Evolutionary conservation across 108 stramenopile species (phyloP).

Genomic region (Skeletonema marinoi): DNA sequence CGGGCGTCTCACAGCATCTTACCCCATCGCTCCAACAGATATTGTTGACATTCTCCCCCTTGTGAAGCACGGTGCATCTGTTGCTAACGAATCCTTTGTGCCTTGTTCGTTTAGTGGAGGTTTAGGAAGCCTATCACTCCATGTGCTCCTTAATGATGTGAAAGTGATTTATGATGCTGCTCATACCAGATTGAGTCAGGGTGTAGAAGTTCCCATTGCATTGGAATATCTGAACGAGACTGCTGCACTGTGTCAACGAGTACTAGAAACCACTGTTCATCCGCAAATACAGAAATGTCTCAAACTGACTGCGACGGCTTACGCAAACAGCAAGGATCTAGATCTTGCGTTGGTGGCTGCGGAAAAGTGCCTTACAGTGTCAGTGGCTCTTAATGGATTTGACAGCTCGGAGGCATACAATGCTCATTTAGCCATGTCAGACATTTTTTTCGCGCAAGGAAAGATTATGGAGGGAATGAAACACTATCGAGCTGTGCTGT

Average conservation of each 20-base stretch:
- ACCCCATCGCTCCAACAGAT: slow-evolving; percentile 84
- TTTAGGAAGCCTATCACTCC: slow-evolving; percentile 57
- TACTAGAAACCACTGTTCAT: slow-evolving; percentile 78
- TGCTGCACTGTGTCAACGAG: slow-evolving; percentile 70
- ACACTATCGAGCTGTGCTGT: slow-evolving; percentile 85
- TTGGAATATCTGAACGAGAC: slow-evolving; percentile 86
- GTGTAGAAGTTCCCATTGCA: slow-evolving; percentile 60
- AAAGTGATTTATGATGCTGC: slow-evolving; percentile 74
- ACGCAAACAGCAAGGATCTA: slow-evolving; percentile 74
- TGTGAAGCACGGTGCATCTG: slow-evolving; percentile 88
- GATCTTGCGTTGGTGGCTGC: slow-evolving; percentile 69
- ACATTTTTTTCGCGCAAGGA: slow-evolving; percentile 56
- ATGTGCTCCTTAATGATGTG: slow-evolving; percentile 85
- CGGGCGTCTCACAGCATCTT: slow-evolving; percentile 54
- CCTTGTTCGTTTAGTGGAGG: slow-evolving; percentile 60
- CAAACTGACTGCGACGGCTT: slow-evolving; percentile 70
- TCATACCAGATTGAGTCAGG: slow-evolving; percentile 52
- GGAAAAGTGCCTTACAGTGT: slow-evolving; percentile 73
- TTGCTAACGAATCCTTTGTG: slow-evolving; percentile 59
- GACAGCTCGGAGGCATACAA: slow-evolving; percentile 69
- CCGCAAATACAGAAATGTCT: slow-evolving; percentile 71
- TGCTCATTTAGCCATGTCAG: slow-evolving; percentile 63
- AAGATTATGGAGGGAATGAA: slow-evolving; percentile 57
- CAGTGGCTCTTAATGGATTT: slow-evolving; percentile 80
- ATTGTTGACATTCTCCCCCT: slow-evolving; percentile 88